phyloP scores from a whole-genome alignment of 192 early-diverging fungal species.

The Coemansia sp. region DNA sequence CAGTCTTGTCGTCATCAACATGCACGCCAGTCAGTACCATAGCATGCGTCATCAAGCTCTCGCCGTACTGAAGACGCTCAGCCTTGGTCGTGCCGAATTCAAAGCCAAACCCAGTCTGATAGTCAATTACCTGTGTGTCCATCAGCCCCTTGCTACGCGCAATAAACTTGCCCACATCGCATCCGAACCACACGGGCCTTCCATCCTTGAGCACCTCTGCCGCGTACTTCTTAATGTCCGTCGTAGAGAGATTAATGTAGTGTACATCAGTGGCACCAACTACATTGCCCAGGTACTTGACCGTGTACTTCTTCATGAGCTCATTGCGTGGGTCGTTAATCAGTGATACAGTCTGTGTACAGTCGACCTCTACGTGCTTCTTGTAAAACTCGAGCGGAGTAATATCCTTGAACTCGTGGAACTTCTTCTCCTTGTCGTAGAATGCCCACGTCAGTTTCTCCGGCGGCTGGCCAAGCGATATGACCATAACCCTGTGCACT shows the following conservation, averaged over 20 bases:
- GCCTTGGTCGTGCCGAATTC: conserved; percentile 62
- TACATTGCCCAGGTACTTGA: conserved; percentile 73
- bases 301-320: conserved; percentile 63
- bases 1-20: conserved; percentile 58
- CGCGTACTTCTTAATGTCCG: conserved; percentile 60
- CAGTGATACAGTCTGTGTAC: conserved; percentile 62
- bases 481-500: conserved; percentile 67
- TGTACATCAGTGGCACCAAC: conserved; percentile 63
- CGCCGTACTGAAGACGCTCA: conserved; percentile 67
- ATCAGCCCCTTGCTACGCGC: conserved; percentile 58
- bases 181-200: conserved; percentile 75
- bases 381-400: conserved; percentile 65
- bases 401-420: conserved; percentile 54
- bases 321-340: conserved; percentile 75
- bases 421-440: conserved; percentile 72
- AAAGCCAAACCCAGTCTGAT: conserved; percentile 65
- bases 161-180: conserved; percentile 70
- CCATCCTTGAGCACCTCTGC: conserved; percentile 59
- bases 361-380: conserved; percentile 60
- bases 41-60: conserved; percentile 76
- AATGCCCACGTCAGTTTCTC: conserved; percentile 65
- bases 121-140: conserved; percentile 65
- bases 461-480: conserved; percentile 72
- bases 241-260: conserved; percentile 64
- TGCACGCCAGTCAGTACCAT: conserved; percentile 81